Evolutionary conservation across 352 stramenopile genomes (phyloP), one percentile per base, ranked within the genome.

Genomic region (Globisporangium middletonii): DNA sequence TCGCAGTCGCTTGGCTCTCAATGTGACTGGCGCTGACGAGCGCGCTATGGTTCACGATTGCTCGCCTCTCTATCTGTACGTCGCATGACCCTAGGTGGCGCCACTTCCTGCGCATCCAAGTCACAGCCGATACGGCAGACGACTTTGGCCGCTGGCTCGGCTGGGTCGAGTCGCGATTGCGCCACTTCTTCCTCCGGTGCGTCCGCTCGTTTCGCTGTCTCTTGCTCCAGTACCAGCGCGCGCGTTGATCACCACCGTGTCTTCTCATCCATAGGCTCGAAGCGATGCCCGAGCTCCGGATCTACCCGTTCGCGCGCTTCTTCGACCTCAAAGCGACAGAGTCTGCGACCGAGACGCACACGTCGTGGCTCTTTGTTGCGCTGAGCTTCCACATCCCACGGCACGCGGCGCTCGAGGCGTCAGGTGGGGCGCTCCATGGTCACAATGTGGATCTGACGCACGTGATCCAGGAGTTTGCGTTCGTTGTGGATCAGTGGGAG

Each of bases 151-250:
- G 64, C 49, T 93, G 83, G 85, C 92, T 96, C 67, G 80, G 83
- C 13, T 96, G 87, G 87, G 79, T 94, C 42, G 86, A 95, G 58
- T 96, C 86, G 12, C 75, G 85, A 11, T 64, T 96, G 41, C 78
- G 87, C 6, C 78, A 89, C 47, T 71, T 96, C 19, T 83, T 96
- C 45, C 65, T 92, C 50, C 67, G 79, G 82, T 94, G 68, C 44
- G 68, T 42, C 63, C 4, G 8, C 11, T 12, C 3, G 18, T 19
- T 23, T n/a, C 37, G 23, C 37, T 16, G 18, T 37, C 0, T 50
- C 4, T 38, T 9, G 33, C 33, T 38, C 33, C 6, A 2, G 33
- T 12, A 9, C 5, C 1, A 1, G 33, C 9, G 33, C 33, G 12
- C 9, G 33, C 33, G 33, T 38, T 38, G 33, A 38, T 38, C 33